phyloP scores from a whole-genome alignment of 305 asterid genomes.

The Ilex paraguariensis region DNA sequence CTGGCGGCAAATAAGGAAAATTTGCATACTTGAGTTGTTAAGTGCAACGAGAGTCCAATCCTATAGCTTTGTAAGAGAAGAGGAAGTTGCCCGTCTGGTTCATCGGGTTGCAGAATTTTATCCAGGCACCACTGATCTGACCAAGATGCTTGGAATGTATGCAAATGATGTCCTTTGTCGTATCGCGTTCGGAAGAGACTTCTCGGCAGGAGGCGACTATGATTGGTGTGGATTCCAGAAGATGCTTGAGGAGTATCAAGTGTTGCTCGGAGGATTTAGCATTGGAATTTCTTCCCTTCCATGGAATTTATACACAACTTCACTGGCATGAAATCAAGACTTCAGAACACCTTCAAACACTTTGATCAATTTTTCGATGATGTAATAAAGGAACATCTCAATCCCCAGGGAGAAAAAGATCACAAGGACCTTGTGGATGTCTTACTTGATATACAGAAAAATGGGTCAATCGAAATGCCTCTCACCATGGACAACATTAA shows the following conservation, averaged over 20 bases:
- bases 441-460: constrained; percentile 33
- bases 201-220: constrained; percentile 40
- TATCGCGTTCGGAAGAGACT: constrained; percentile 40
- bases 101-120: constrained; percentile 26
- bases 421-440: constrained; percentile 56
- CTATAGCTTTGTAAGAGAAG: constrained; percentile 31
- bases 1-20: constrained; percentile 44
- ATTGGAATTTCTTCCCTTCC: constrained; percentile 55
- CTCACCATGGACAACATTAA: constrained; percentile 60
- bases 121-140: constrained; percentile 16
- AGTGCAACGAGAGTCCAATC: constrained; percentile 46
- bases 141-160: constrained; percentile 30
- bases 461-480: constrained; percentile 28
- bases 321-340: constrained; percentile 39
- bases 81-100: constrained; percentile 40
- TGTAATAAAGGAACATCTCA: constrained; percentile 30
- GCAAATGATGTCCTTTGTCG: constrained; percentile 54
- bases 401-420: constrained; percentile 8
- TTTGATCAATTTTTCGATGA: constrained; percentile 40
- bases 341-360: constrained; percentile 26
- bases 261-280: constrained; percentile 49
- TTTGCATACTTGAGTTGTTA: constrained; percentile 37
- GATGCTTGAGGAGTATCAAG: constrained; percentile 50
- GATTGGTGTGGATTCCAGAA: constrained; percentile 40
- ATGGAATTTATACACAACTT: constrained; percentile 47